Evolutionary conservation across 495 filamentous ascomycete genomes (phyloP).

Genomic region (Saxispiralis lemnorum): DNA sequence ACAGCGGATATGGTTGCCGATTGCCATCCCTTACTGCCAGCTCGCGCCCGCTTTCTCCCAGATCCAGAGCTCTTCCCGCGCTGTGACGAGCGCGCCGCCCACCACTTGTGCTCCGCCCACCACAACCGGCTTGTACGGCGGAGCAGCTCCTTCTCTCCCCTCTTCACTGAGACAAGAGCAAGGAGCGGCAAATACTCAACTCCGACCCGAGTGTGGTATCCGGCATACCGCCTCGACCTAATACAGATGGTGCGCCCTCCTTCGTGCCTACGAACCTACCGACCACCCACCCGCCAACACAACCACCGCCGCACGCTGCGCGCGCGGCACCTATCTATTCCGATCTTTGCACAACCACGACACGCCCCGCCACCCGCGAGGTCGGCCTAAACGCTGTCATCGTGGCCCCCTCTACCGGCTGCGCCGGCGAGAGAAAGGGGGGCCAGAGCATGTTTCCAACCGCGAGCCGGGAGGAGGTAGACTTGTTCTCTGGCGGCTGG

Average conservation of each 20-base stretch:
- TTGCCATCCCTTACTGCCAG: not conserved
- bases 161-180: no score
- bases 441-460: conserved; percentile 11
- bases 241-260: no score
- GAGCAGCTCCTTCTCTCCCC: no score
- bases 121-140: not conserved
- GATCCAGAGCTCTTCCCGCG: not conserved
- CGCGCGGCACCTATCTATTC: not conserved
- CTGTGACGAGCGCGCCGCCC: not conserved
- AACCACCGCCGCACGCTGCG: not conserved
- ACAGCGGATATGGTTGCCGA: conserved; percentile 15
- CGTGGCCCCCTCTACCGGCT: not conserved
- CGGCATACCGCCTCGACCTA: conserved; percentile 7
- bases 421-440: not conserved
- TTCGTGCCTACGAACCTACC: no score
- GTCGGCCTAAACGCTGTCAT: no score
- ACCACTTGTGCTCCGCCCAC: not conserved
- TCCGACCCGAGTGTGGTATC: conserved; percentile 8
- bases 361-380: no score
- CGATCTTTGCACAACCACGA: not conserved
- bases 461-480: conserved; percentile 15
- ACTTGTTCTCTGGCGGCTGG: conserved; percentile 5
- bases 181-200: not conserved
- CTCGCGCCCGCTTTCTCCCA: not conserved
- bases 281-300: not conserved